Evolutionary conservation across 2,329 filamentous ascomycete genomes (phyloP).

Genomic region (Coniosporium tulheliwenetii): DNA sequence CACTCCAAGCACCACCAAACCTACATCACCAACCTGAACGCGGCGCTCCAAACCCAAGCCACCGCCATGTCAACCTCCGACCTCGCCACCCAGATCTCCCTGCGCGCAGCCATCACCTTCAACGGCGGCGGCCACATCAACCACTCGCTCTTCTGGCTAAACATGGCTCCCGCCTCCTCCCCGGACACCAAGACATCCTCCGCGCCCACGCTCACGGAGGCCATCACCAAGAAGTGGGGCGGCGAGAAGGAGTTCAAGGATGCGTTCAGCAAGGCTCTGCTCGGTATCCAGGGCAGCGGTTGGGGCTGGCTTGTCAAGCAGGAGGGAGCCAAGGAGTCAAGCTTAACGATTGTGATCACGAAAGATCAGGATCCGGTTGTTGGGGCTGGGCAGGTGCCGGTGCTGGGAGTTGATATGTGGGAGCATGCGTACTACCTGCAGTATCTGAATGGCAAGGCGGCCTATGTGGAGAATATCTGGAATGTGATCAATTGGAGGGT

Average conservation of each 20-base stretch:
- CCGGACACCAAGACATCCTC: constrained; percentile 41
- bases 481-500: constrained; percentile 65
- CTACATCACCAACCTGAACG: constrained; percentile 64
- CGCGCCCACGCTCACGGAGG: constrained; percentile 39
- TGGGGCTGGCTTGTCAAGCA: constrained; percentile 75
- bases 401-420: constrained; percentile 81
- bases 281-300: constrained; percentile 67
- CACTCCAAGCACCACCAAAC: constrained; percentile 67
- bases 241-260: constrained; percentile 49
- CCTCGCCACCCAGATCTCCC: constrained; percentile 45
- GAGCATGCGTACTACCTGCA: constrained; percentile 86
- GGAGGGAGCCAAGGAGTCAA: constrained; percentile 27
- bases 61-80: constrained; percentile 11
- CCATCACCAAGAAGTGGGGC: constrained; percentile 54
- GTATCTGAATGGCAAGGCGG: constrained; percentile 62
- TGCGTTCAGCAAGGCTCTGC: constrained; percentile 47
- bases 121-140: constrained; percentile 89
- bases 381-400: constrained; percentile 36
- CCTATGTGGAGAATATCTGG: constrained; percentile 65
- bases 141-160: constrained; percentile 86
- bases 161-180: constrained; percentile 48
- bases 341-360: constrained; percentile 58
- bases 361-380: constrained; percentile 73
- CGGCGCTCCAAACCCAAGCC: constrained; percentile 31
- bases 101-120: constrained; percentile 47